Evolutionary conservation across 2,329 filamentous ascomycete genomes (phyloP), one percentile per base, ranked within the genome.

Genomic region (Tolypocladium ovalisporum): DNA sequence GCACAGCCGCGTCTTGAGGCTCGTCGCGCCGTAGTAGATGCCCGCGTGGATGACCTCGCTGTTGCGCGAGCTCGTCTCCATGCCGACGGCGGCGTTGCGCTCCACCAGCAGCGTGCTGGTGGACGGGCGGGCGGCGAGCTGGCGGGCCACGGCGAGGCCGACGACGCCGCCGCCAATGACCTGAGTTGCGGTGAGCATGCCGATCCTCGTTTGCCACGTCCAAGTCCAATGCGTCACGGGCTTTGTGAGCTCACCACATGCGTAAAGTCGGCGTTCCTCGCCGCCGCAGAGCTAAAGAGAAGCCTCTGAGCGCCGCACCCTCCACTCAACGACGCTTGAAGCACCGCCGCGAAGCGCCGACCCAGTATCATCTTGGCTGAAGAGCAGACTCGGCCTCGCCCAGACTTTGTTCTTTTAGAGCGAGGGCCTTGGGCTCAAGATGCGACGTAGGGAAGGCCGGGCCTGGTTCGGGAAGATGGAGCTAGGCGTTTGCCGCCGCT

Each of bases 11-110:
- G 92, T 90, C 74, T 99, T 99, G 56, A 97, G 82, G 1, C 85
- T 87, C 44, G 75, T 72, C 7, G 78, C 69, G 19, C 88, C 89
- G 72, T 97, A 97, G 79, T 97, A 97, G 62, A 97, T 81, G 17
- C 94, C 94, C 1, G 90, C 94, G 71, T 99, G 94, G 65, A 99
- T 95, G 57, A 97, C 93, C 80, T 97, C 92, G 67, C 88, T 93
- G 76, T 96, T 97, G 63, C 92, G 86, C 62, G 88, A 89, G 61
- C 88, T 92, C 0, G 91, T 96, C 75, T 97, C 92, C 34, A 85
- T 93, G 54, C 92, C 92, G 32, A 89, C 79, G 54, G 81, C 78
- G 27, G 78, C 72, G 76, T 96, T 89, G 32, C 88, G 84, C 73
- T 97, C 92, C 1, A 97, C 83, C 56, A 96, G 77, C 15, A 96